These are phyloP conservation scores for Dictyostelium intermedium DNA, from an alignment of 78 protist species.

Conservation along the genomic window DNA sequence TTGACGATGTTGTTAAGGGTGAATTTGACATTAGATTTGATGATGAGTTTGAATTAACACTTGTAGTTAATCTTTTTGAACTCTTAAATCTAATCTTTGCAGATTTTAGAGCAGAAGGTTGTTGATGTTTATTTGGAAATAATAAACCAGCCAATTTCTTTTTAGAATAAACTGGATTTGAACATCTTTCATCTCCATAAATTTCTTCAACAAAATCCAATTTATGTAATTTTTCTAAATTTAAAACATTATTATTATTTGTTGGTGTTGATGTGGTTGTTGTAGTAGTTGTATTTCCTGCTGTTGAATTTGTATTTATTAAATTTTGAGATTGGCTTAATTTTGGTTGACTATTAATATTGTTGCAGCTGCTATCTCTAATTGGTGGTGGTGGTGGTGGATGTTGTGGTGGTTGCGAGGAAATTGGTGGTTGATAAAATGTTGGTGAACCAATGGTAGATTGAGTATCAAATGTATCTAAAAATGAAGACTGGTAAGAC, in stretches of 20 bases:
- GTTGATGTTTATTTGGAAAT: not conserved
- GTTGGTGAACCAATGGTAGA: not conserved
- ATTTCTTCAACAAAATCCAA: slow-evolving; percentile 55
- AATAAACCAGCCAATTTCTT: slow-evolving; percentile 7
- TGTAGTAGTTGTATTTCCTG: not conserved
- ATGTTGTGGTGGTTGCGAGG: slow-evolving; percentile 1
- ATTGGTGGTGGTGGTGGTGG: slow-evolving; percentile 5
- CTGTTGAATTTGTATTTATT: not conserved
- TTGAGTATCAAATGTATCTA: not conserved
- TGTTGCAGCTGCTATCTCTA: too few relatives aligned
- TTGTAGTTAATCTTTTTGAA: not conserved
- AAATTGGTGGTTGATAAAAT: not conserved
- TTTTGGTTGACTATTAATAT: not conserved
- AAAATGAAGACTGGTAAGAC: not conserved
- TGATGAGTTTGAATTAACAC: not conserved
- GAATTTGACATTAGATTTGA: not conserved
- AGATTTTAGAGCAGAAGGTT: not conserved
- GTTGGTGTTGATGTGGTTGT: not conserved
- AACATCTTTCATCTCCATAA: slow-evolving; percentile 12
- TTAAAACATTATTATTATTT: not conserved
- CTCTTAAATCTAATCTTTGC: not conserved
- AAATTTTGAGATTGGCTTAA: not conserved
- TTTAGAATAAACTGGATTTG: not conserved
- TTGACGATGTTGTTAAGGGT: not conserved
- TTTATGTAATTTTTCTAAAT: slow-evolving; percentile 26